These are phyloP conservation scores for Venustampulla echinocandica DNA, from an alignment of 495 filamentous ascomycete genomes.

Conservation along the genomic window DNA sequence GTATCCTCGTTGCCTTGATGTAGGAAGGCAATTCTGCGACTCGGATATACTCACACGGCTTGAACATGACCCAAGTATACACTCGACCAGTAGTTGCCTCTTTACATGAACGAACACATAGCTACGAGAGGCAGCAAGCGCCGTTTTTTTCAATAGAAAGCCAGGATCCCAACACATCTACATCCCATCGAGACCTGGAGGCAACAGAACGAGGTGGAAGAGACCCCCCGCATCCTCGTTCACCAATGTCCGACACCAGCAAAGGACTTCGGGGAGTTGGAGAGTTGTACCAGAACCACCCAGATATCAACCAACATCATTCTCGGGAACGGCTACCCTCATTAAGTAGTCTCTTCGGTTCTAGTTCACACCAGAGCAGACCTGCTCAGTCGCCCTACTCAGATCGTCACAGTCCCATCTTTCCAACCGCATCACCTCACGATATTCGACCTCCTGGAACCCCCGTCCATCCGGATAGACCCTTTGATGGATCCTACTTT, in stretches of 20 bases:
- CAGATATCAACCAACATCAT: constrained; percentile 17
- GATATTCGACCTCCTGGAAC: constrained; percentile 30
- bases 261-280: constrained; percentile 8
- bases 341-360: constrained; percentile 45
- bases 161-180: not conserved
- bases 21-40: constrained; percentile 6
- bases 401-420: constrained; percentile 32
- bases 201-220: constrained; percentile 8
- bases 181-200: not conserved
- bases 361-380: constrained; percentile 24
- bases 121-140: constrained; percentile 8
- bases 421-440: constrained; percentile 32
- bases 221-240: constrained; percentile 12
- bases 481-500: constrained; percentile 35
- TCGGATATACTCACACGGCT: constrained; percentile 1
- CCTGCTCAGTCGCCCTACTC: constrained; percentile 35
- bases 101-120: constrained; percentile 12
- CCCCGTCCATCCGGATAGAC: constrained; percentile 22
- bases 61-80: constrained; percentile 25
- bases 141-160: constrained; percentile 4
- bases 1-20: constrained; percentile 2
- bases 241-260: constrained; percentile 15
- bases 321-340: constrained; percentile 42
- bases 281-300: constrained; percentile 19
- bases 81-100: constrained; percentile 10